These are phyloP conservation scores for Aspergillus egyptiacus DNA, from an alignment of 495 filamentous ascomycete genomes.

Conservation along the genomic window DNA sequence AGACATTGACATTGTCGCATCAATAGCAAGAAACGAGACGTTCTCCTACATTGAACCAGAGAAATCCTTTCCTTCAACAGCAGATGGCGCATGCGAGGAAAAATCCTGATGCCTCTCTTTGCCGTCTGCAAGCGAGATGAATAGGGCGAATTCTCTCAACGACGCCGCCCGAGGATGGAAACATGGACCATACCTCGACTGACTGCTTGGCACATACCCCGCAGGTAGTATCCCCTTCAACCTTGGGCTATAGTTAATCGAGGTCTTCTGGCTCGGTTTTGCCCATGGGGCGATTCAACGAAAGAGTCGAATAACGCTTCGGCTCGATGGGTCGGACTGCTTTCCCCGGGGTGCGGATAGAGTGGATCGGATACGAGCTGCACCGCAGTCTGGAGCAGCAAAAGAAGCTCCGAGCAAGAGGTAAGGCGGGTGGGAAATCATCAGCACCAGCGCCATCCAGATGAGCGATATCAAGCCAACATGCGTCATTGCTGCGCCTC, in stretches of 20 bases:
- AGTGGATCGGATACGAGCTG: conserved; percentile 15
- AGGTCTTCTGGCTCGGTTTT: background rate
- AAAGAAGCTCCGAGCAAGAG: background rate
- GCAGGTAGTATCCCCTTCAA: background rate
- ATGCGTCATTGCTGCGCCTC: background rate
- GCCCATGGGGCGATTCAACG: no score
- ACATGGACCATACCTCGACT: background rate
- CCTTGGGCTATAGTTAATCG: background rate
- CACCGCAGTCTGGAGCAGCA: conserved; percentile 10
- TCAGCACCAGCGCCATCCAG: conserved; percentile 6
- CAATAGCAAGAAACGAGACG: background rate
- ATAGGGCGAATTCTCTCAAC: background rate
- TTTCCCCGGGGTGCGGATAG: conserved; percentile 11
- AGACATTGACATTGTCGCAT: background rate
- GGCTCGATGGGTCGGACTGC: background rate
- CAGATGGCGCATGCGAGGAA: background rate
- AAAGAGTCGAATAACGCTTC: background rate
- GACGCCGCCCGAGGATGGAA: background rate
- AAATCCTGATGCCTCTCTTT: background rate
- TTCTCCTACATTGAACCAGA: background rate
- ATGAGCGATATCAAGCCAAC: background rate
- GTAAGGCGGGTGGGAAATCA: conserved; percentile 7
- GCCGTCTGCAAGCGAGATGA: background rate
- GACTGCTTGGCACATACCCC: conserved; percentile 1
- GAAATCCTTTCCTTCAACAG: background rate